These are phyloP conservation scores for Penicillium simplicissimum DNA, from an alignment of 495 filamentous ascomycete genomes.

Conservation along the genomic window DNA sequence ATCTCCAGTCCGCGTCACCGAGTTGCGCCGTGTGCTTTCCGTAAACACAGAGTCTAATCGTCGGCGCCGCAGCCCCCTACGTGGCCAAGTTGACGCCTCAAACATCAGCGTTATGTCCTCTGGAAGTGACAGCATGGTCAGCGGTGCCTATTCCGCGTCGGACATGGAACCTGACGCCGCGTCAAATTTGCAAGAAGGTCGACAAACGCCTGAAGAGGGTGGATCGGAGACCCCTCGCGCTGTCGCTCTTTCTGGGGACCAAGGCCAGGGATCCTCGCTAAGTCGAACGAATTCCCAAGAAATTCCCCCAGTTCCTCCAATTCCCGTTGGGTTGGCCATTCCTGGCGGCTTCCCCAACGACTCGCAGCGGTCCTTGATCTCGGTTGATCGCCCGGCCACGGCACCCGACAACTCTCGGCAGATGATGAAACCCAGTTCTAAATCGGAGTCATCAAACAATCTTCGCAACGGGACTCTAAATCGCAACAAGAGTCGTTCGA, in stretches of 20 bases:
- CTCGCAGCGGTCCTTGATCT: conserved; percentile 37
- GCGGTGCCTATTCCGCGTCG: conserved; percentile 39
- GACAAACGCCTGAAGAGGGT: conserved; percentile 24
- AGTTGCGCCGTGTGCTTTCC: conserved; percentile 74
- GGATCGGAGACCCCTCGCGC: conserved; percentile 39
- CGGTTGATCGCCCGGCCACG: conserved; percentile 39
- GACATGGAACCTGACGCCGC: conserved; percentile 37
- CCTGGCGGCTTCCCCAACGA: conserved; percentile 42
- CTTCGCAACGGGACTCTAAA: conserved; percentile 29
- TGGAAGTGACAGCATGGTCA: conserved; percentile 50
- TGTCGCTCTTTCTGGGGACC: conserved; percentile 16
- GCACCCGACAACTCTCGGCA: conserved; percentile 33
- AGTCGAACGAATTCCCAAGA: conserved; percentile 22
- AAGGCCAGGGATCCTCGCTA: conserved; percentile 4
- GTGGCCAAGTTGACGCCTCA: conserved; percentile 38
- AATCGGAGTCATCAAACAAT: conserved; percentile 14
- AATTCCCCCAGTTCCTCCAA: conserved; percentile 48
- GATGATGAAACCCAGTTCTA: conserved; percentile 21
- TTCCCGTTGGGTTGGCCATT: conserved; percentile 40
- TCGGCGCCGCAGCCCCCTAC: conserved; percentile 44
- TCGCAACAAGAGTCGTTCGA: conserved; percentile 43
- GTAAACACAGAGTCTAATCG: conserved; percentile 41
- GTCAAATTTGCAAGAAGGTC: conserved; percentile 31
- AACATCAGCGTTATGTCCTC: conserved; percentile 42
- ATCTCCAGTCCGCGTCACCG: conserved; percentile 80